Evolutionary conservation across 345 rosid species (phyloP).

Genomic region (Camelina laxa): DNA sequence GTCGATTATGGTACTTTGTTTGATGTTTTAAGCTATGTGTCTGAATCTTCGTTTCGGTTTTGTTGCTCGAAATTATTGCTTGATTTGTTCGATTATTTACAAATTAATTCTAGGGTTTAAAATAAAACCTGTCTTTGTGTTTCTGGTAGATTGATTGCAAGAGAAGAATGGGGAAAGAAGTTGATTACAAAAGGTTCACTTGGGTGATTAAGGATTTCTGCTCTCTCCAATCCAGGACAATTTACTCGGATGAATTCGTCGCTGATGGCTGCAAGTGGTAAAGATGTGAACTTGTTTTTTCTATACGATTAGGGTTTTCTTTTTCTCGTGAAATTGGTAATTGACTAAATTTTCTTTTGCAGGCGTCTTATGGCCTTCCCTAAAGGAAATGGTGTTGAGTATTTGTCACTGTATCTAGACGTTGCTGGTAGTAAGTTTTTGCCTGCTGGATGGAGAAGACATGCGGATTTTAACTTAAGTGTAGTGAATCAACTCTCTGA

Average conservation of each 20-base stretch:
- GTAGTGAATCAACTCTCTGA: background rate
- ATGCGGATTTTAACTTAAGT: background rate
- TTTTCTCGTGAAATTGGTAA: slow-evolving; percentile 30
- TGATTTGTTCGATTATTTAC: background rate
- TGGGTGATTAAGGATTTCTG: slow-evolving; percentile 19
- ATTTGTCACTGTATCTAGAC: background rate
- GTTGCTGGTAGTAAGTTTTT: background rate
- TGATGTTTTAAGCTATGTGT: background rate
- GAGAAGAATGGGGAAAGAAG: slow-evolving; percentile 10
- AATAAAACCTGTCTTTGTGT: background rate
- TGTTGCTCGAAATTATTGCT: too few relatives aligned
- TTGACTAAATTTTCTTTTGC: slow-evolving; percentile 1
- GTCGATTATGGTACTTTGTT: background rate
- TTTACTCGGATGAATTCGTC: slow-evolving; percentile 3
- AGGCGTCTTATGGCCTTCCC: slow-evolving; percentile 83
- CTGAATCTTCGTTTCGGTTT: background rate
- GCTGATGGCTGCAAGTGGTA: slow-evolving; percentile 22
- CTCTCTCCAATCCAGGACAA: background rate
- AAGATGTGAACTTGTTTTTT: background rate
- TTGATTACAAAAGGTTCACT: background rate
- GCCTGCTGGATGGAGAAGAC: slow-evolving; percentile 9
- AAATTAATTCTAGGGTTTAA: background rate
- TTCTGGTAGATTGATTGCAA: background rate
- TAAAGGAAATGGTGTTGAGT: slow-evolving; percentile 51
- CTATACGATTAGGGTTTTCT: slow-evolving; percentile 12